A percentile compares a stretch with the other conserved stretches of the same genome.
Conservation (phyloP, 495 filamentous ascomycete species). For the Emericellopsis terricola region DNA sequence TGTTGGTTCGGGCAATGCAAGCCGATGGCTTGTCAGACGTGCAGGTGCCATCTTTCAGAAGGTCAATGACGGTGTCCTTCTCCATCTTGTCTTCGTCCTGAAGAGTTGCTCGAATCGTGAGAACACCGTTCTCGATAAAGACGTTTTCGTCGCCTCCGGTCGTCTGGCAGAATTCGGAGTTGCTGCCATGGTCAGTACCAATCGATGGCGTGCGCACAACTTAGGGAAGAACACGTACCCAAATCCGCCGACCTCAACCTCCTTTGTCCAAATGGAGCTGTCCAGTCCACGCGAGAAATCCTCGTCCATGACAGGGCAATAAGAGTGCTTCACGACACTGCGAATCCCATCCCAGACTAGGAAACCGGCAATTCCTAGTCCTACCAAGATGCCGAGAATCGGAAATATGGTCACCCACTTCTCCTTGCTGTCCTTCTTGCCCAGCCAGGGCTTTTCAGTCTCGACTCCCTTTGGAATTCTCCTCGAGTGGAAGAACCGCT, state of each 20-base stretch:
- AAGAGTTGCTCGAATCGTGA: constrained; percentile 61
- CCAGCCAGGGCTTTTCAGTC: constrained; percentile 50
- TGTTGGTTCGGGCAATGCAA: constrained; percentile 44
- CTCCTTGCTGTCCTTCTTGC: constrained; percentile 52
- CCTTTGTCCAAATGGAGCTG: constrained; percentile 50
- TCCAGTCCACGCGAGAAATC: constrained; percentile 46
- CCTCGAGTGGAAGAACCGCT: constrained; percentile 59
- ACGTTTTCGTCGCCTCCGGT: constrained; percentile 53
- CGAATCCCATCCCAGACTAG: constrained; percentile 53
- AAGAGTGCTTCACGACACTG: constrained; percentile 53
- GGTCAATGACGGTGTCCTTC: constrained; percentile 44
- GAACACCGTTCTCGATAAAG: constrained; percentile 46
- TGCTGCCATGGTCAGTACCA: constrained; percentile 25
- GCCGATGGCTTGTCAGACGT: constrained; percentile 33
- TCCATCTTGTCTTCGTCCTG: constrained; percentile 46
- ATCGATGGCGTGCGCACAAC: neutral
- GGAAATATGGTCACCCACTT: constrained; percentile 77
- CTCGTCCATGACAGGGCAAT: constrained; percentile 55
- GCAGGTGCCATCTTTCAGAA: constrained; percentile 44
- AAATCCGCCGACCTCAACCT: constrained; percentile 67
- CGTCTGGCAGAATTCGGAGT: constrained; percentile 66
- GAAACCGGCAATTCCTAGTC: constrained; percentile 45
- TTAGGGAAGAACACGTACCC: constrained; percentile 34
- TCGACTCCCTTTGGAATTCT: constrained; percentile 53
- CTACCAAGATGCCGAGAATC: constrained; percentile 44